Percentiles rank a stretch among this genome's conserved stretches.
Evolutionary conservation across 2,329 filamentous ascomycete genomes (phyloP).

Genomic region (Neoarthrinium moseri): DNA sequence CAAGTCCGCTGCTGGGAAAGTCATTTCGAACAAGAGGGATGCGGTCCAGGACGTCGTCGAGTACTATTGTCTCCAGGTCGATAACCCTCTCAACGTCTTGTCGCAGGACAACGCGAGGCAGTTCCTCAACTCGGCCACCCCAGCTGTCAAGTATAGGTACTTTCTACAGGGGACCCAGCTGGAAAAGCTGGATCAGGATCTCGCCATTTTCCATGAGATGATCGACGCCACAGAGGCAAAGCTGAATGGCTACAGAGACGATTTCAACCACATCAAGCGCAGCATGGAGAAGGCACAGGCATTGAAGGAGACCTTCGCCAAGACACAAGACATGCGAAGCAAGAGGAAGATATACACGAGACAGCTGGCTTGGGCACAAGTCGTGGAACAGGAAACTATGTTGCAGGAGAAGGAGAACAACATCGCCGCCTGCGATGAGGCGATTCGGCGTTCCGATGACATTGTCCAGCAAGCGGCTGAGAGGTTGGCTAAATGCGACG

Average conservation of each 20-base stretch:
- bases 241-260: slow-evolving; percentile 58
- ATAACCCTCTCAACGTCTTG: slow-evolving; percentile 93
- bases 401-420: slow-evolving; percentile 33
- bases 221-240: slow-evolving; percentile 71
- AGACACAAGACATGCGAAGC: slow-evolving; percentile 63
- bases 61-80: slow-evolving; percentile 89
- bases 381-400: slow-evolving; percentile 69
- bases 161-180: slow-evolving; percentile 94
- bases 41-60: slow-evolving; percentile 93
- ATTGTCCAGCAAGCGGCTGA: slow-evolving; percentile 45
- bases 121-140: slow-evolving; percentile 82
- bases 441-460: slow-evolving; percentile 33
- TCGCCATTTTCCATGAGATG: slow-evolving; percentile 76
- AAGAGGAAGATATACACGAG: slow-evolving; percentile 58
- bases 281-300: slow-evolving; percentile 60
- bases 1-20: slow-evolving; percentile 67
- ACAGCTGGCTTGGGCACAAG: slow-evolving; percentile 85
- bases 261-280: slow-evolving; percentile 59
- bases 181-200: slow-evolving; percentile 88
- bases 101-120: slow-evolving; percentile 94
- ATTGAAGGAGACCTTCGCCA: slow-evolving; percentile 63
- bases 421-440: slow-evolving; percentile 27
- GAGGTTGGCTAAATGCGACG: slow-evolving; percentile 44
- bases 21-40: slow-evolving; percentile 77
- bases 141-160: slow-evolving; percentile 89